These are phyloP conservation scores for Heterobasidion occidentale DNA, from an alignment of 1,284 basidiomycete genomes.

Conservation along the genomic window DNA sequence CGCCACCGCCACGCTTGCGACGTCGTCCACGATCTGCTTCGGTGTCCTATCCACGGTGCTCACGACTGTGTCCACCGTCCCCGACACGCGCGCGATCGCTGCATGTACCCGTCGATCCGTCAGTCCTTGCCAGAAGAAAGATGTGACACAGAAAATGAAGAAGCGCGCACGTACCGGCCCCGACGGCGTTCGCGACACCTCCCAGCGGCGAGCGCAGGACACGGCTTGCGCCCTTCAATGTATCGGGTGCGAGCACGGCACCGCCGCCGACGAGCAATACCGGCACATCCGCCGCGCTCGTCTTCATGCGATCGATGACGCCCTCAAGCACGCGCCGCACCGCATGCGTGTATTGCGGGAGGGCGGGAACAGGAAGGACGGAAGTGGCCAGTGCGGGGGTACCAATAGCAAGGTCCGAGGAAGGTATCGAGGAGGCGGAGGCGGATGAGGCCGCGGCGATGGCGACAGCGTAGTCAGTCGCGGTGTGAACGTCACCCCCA, in stretches of 20 bases:
- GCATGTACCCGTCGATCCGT: not conserved
- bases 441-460: slow-evolving; percentile 14
- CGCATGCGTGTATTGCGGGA: slow-evolving; percentile 23
- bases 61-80: slow-evolving; percentile 5
- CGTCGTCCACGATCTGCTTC: slow-evolving; percentile 1
- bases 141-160: not conserved
- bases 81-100: slow-evolving; percentile 7
- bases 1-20: slow-evolving; percentile 14
- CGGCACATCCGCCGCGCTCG: slow-evolving; percentile 37
- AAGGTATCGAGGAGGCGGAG: not conserved
- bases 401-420: not conserved
- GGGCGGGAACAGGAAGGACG: slow-evolving; percentile 18
- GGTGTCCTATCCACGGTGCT: slow-evolving; percentile 2
- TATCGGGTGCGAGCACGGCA: slow-evolving; percentile 28
- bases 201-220: slow-evolving; percentile 42
- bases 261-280: slow-evolving; percentile 46
- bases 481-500: slow-evolving; percentile 40
- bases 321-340: slow-evolving; percentile 44
- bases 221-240: slow-evolving; percentile 35
- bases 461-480: slow-evolving; percentile 42
- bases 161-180: slow-evolving; percentile 26
- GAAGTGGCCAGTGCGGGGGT: not conserved
- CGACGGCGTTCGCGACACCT: slow-evolving; percentile 50
- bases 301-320: slow-evolving; percentile 45
- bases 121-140: not conserved